These are phyloP conservation scores for Phytopythium aichiense DNA, from an alignment of 352 stramenopile species.

Conservation along the genomic window DNA sequence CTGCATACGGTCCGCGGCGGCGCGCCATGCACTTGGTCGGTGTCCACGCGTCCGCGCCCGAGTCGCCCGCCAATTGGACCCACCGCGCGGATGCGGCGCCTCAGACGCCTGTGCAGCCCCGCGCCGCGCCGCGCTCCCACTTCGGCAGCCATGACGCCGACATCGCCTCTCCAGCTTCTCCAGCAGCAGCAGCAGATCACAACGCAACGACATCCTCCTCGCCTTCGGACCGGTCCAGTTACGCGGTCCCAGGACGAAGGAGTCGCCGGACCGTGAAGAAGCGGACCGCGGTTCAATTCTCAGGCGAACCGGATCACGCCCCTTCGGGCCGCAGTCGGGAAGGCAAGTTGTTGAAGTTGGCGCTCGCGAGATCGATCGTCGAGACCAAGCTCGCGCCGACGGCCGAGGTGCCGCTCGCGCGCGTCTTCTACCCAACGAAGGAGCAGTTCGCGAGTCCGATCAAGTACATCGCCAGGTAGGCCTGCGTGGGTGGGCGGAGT, in stretches of 20 bases:
- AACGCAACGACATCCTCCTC: background rate
- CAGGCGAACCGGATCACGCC: constrained; percentile 16
- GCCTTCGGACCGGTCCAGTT: background rate
- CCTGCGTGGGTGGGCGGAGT: background rate
- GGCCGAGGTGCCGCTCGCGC: constrained; percentile 27
- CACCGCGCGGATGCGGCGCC: background rate
- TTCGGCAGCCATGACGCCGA: background rate
- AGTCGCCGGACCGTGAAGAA: constrained; percentile 19
- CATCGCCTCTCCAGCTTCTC: background rate
- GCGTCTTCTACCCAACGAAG: constrained; percentile 75
- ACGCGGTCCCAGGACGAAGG: background rate
- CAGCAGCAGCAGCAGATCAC: background rate
- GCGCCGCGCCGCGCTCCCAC: background rate
- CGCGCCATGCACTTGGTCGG: background rate
- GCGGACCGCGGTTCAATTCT: constrained; percentile 27
- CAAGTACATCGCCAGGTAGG: constrained; percentile 82
- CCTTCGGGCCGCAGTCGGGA: constrained; percentile 20
- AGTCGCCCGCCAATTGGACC: background rate
- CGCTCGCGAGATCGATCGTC: constrained; percentile 40
- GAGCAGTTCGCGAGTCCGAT: constrained; percentile 88
- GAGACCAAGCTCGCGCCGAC: constrained; percentile 42
- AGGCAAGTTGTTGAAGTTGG: constrained; percentile 65
- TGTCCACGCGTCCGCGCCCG: background rate
- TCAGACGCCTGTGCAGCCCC: background rate
- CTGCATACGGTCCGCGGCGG: background rate